Percentiles rank a stretch among this genome's conserved stretches.
These are phyloP conservation scores for Komagataella populi DNA, from an alignment of 805 yeast species.

Conservation along the genomic window DNA sequence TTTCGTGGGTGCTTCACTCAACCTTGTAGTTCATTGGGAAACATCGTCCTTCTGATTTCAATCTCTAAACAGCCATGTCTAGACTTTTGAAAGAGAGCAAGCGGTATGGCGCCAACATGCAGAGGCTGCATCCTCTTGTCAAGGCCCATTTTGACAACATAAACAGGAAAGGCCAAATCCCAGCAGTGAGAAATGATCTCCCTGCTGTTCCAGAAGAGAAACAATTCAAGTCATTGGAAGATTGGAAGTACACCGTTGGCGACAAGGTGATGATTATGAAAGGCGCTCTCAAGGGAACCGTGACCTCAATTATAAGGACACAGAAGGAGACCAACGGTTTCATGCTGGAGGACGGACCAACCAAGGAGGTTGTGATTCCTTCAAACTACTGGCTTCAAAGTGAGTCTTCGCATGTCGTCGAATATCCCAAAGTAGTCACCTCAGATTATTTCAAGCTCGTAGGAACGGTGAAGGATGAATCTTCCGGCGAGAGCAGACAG, in stretches of 20 bases:
- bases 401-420: slow-evolving; percentile 58
- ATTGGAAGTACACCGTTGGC: slow-evolving; percentile 57
- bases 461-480: slow-evolving; percentile 57
- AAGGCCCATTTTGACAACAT: slow-evolving; percentile 10
- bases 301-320: slow-evolving; percentile 52
- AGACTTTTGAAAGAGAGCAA: neutral
- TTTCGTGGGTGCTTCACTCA: neutral
- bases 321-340: slow-evolving; percentile 49
- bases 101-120: slow-evolving; percentile 1
- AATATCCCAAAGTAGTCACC: slow-evolving; percentile 52
- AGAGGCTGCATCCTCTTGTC: neutral
- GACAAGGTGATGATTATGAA: slow-evolving; percentile 62
- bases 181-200: slow-evolving; percentile 15
- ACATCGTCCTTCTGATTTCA: too few species aligned
- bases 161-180: slow-evolving; percentile 15
- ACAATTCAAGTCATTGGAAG: slow-evolving; percentile 26
- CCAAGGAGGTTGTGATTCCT: slow-evolving; percentile 53
- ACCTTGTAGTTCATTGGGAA: neutral
- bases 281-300: slow-evolving; percentile 64
- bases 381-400: slow-evolving; percentile 59
- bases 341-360: slow-evolving; percentile 55
- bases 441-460: slow-evolving; percentile 57
- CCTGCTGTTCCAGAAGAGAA: slow-evolving; percentile 17
- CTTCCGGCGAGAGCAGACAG: slow-evolving; percentile 43
- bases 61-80: neutral